phyloP scores from a whole-genome alignment of 2,329 filamentous ascomycete genomes.

The Colletotrichum karsti region DNA sequence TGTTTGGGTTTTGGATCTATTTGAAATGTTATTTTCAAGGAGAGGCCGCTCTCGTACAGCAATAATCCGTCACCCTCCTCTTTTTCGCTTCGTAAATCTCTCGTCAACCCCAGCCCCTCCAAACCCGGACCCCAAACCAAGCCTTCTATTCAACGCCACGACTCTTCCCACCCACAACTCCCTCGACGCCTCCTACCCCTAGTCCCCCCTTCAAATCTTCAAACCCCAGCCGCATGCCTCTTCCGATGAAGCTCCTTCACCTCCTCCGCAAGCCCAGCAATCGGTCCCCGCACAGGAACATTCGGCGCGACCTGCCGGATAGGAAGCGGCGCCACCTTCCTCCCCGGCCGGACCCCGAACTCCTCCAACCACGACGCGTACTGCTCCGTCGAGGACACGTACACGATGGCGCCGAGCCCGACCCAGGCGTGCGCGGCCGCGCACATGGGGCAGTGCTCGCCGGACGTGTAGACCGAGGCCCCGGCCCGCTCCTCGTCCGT shows the following conservation, averaged over 20 bases:
- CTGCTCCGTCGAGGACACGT: slow-evolving; percentile 39
- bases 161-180: too few species aligned
- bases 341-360: slow-evolving; percentile 30
- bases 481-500: slow-evolving; percentile 48
- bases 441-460: slow-evolving; percentile 48
- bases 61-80: too few species aligned
- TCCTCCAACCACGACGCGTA: slow-evolving; percentile 38
- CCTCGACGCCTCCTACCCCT: too few species aligned
- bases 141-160: too few species aligned
- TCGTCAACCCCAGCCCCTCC: too few species aligned
- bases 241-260: slow-evolving; percentile 38
- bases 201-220: neutral
- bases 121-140: too few species aligned
- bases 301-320: slow-evolving; percentile 41
- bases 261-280: slow-evolving; percentile 37
- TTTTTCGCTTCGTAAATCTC: too few species aligned
- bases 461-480: slow-evolving; percentile 45
- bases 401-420: slow-evolving; percentile 45
- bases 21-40: too few species aligned
- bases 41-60: too few species aligned
- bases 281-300: slow-evolving; percentile 38
- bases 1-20: too few species aligned
- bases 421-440: slow-evolving; percentile 43
- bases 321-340: slow-evolving; percentile 34
- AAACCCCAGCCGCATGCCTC: neutral